These are phyloP conservation scores for Aspergillus neotritici DNA, from an alignment of 2,329 filamentous ascomycete species.

Conservation along the genomic window DNA sequence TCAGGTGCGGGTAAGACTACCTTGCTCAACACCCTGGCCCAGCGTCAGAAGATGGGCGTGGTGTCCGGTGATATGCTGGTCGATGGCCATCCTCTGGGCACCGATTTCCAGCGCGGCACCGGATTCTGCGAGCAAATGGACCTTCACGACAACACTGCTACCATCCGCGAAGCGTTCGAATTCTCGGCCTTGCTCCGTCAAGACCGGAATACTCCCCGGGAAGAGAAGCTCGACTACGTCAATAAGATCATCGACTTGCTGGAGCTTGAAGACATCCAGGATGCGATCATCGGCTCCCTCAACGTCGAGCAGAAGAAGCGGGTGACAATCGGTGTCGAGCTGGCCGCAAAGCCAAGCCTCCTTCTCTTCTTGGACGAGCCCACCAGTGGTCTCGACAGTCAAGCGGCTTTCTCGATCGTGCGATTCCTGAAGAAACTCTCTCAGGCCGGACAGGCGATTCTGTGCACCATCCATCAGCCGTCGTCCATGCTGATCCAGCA, in stretches of 20 bases:
- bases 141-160: constrained; percentile 62
- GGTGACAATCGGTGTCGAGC: constrained; percentile 67
- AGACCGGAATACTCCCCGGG: constrained; percentile 47
- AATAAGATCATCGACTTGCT: constrained; percentile 61
- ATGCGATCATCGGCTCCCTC: constrained; percentile 60
- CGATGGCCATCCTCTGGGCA: constrained; percentile 56
- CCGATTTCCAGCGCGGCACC: constrained; percentile 62
- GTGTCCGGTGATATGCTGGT: constrained; percentile 67
- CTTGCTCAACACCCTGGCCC: constrained; percentile 68
- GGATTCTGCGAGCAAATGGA: constrained; percentile 70
- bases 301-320: constrained; percentile 67
- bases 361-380: constrained; percentile 69
- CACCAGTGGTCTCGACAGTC: constrained; percentile 64
- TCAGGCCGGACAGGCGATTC: constrained; percentile 61
- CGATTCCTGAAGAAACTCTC: constrained; percentile 64
- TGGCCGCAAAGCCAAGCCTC: constrained; percentile 63
- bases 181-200: constrained; percentile 64
- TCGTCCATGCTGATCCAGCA: constrained; percentile 64
- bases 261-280: constrained; percentile 60
- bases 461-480: constrained; percentile 70
- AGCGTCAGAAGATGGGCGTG: constrained; percentile 62
- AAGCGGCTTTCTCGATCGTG: constrained; percentile 63
- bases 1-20: constrained; percentile 82
- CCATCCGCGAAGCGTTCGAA: constrained; percentile 62
- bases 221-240: constrained; percentile 62